phyloP scores from a whole-genome alignment of 306 rosid genomes.

The apple (Malus domestica) region DNA sequence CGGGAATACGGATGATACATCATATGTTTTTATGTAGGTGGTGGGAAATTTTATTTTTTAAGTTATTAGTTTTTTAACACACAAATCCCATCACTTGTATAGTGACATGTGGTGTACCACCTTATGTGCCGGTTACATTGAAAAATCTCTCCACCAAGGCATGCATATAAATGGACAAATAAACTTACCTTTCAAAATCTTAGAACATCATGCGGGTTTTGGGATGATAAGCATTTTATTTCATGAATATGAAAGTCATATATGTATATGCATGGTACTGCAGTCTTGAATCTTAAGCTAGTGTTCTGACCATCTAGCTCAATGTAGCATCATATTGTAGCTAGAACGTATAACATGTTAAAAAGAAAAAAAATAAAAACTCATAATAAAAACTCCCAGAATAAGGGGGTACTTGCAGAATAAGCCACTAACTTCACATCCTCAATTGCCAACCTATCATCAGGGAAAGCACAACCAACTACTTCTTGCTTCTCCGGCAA shows the following conservation, averaged over 20 bases:
- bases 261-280: background rate
- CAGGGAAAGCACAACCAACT: conserved; percentile 39
- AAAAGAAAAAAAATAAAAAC: no score
- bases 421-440: conserved; percentile 40
- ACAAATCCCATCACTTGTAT: no score
- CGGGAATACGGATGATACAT: no score
- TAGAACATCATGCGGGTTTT: background rate
- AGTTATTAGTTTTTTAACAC: no score
- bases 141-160: background rate
- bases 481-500: conserved; percentile 28
- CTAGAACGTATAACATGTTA: background rate
- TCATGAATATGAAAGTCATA: background rate
- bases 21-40: no score
- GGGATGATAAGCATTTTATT: background rate
- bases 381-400: background rate
- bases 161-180: background rate
- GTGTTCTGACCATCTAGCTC: background rate
- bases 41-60: no score
- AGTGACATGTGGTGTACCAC: no score
- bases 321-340: background rate
- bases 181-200: background rate
- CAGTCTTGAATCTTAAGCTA: background rate
- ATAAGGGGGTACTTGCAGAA: background rate
- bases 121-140: no score
- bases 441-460: conserved; percentile 45